phyloP scores from a whole-genome alignment of 139 green algal genomes.

The Coelastrella sp. region DNA sequence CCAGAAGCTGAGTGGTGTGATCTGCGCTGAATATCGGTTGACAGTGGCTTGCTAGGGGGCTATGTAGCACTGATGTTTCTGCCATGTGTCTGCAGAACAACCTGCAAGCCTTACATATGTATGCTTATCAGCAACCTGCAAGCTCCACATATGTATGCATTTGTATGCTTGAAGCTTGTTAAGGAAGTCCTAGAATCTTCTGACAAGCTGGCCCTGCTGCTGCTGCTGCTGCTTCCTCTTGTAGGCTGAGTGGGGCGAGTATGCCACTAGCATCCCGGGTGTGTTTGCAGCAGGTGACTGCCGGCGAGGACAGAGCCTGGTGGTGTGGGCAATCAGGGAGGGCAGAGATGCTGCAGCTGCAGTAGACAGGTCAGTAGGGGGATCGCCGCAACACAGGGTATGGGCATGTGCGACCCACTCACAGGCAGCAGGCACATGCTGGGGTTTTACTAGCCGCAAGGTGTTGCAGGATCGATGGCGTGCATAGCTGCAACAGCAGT shows the following conservation, averaged over 20 bases:
- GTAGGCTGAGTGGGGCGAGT: conserved; percentile 88
- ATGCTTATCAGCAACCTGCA: no score
- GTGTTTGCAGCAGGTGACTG: conserved; percentile 98
- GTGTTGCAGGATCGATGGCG: no score
- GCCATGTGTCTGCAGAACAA: no score
- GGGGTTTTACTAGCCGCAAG: neutral
- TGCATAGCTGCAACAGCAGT: no score
- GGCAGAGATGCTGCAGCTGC: conserved; percentile 84
- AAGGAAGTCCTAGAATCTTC: no score
- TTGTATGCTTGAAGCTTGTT: no score
- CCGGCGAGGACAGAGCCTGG: conserved; percentile 91
- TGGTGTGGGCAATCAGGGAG: conserved; percentile 97
- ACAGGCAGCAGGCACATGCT: neutral
- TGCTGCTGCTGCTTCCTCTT: neutral
- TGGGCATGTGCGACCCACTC: neutral
- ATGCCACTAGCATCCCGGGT: conserved; percentile 89
- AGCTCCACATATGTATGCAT: no score
- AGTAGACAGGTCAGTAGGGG: conserved; percentile 73
- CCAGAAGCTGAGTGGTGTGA: neutral
- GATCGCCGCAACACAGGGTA: neutral
- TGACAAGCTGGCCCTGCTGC: neutral
- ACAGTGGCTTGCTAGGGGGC: no score
- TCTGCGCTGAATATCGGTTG: no score
- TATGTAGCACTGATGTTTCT: no score
- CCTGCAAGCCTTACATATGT: no score